Conservation (phyloP, 768 basidiomycete species). For the Wakefieldia striispora region DNA sequence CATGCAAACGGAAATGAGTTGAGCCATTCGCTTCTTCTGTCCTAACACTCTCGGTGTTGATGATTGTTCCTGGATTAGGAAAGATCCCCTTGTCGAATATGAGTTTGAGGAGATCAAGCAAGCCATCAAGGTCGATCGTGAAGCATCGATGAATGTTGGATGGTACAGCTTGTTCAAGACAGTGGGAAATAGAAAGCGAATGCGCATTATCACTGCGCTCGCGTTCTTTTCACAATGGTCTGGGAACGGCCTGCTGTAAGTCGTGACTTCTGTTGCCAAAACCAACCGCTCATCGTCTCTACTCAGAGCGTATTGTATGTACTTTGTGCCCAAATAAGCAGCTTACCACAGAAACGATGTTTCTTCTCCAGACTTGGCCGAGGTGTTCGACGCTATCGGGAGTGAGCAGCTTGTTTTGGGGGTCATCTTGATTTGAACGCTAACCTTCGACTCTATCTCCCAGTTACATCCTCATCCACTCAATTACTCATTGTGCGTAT, state of each 20-base stretch:
- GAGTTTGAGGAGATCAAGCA: constrained; percentile 67
- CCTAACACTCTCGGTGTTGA: constrained; percentile 18
- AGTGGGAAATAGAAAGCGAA: constrained; percentile 50
- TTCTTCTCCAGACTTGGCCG: constrained; percentile 41
- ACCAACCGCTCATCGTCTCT: constrained; percentile 31
- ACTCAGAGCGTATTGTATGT: constrained; percentile 29
- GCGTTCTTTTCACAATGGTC: constrained; percentile 61
- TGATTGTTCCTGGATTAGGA: no score
- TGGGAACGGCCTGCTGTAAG: no score
- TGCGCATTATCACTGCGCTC: constrained; percentile 56
- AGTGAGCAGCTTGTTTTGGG: constrained; percentile 24
- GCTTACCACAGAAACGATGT: no score
- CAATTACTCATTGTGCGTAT: constrained; percentile 40
- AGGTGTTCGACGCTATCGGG: constrained; percentile 51
- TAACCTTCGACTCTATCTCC: neutral
- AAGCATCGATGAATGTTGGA: constrained; percentile 40
- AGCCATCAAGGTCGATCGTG: constrained; percentile 45
- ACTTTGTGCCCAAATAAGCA: neutral
- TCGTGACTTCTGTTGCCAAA: constrained; percentile 30
- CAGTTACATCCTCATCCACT: constrained; percentile 43
- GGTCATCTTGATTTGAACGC: no score
- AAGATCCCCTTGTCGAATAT: constrained; percentile 47
- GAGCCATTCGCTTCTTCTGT: constrained; percentile 24
- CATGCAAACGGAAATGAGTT: constrained; percentile 42
- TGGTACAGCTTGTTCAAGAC: constrained; percentile 47